These are phyloP conservation scores for Yarrowia divulgata DNA, from an alignment of 805 yeast species.

Conservation along the genomic window DNA sequence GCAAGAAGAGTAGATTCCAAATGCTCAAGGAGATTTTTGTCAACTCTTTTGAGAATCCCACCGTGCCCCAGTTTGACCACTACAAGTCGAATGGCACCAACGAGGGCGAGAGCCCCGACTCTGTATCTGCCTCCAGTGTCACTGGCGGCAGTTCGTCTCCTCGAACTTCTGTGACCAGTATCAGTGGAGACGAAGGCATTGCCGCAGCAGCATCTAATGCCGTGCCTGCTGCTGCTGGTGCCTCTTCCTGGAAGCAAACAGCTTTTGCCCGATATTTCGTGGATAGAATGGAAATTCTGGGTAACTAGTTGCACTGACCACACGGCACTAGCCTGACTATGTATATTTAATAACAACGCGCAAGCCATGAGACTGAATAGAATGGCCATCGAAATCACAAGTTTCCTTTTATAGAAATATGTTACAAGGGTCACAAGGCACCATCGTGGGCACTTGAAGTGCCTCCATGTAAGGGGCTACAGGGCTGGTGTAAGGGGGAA, in stretches of 20 bases:
- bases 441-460: neutral
- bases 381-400: neutral
- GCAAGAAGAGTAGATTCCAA: slow-evolving; percentile 12
- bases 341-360: slow-evolving; percentile 18
- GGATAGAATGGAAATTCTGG: slow-evolving; percentile 28
- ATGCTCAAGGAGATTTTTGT: slow-evolving; percentile 26
- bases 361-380: slow-evolving; percentile 6
- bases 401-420: neutral
- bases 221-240: neutral
- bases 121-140: slow-evolving; percentile 3
- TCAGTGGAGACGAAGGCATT: slow-evolving; percentile 12
- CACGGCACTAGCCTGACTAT: neutral
- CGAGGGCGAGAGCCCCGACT: slow-evolving; percentile 25
- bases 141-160: slow-evolving; percentile 26
- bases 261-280: slow-evolving; percentile 27
- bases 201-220: neutral
- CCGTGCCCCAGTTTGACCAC: slow-evolving; percentile 29
- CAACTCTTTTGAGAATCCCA: slow-evolving; percentile 29
- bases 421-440: neutral
- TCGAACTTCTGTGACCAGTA: slow-evolving; percentile 23
- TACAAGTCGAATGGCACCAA: slow-evolving; percentile 25
- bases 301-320: neutral
- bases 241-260: slow-evolving; percentile 25
- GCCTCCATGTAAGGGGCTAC: slow-evolving; percentile 9
- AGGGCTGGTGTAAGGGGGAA: neutral